Evolutionary conservation across 2,329 filamentous ascomycete species (phyloP).

Genomic region (Fusarium drepaniforme): DNA sequence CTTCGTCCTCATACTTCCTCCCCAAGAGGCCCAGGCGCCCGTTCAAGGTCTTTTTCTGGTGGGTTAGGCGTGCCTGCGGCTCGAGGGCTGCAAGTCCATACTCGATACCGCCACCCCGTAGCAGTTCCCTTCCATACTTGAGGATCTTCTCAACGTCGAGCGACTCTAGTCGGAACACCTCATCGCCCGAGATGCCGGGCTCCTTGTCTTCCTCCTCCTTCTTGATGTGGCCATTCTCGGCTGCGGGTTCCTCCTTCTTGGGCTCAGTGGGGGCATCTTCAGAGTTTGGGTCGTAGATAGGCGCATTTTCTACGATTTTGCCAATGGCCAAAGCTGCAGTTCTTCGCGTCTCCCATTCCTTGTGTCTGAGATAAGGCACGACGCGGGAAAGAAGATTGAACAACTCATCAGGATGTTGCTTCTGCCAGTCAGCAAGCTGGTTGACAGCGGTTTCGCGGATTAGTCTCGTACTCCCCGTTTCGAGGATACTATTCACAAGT

Average conservation of each 20-base stretch:
- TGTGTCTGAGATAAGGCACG: slow-evolving; percentile 94
- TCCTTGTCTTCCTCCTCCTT: slow-evolving; percentile 70
- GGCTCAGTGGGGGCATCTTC: slow-evolving; percentile 67
- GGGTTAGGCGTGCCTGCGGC: slow-evolving; percentile 81
- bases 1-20: slow-evolving; percentile 86
- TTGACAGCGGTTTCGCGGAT: slow-evolving; percentile 98
- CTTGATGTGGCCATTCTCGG: slow-evolving; percentile 63
- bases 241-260: slow-evolving; percentile 53
- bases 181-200: slow-evolving; percentile 60
- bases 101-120: slow-evolving; percentile 89
- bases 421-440: slow-evolving; percentile 97
- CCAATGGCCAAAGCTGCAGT: slow-evolving; percentile 95
- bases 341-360: slow-evolving; percentile 96
- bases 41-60: slow-evolving; percentile 90
- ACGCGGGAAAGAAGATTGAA: slow-evolving; percentile 95
- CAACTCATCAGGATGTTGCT: slow-evolving; percentile 95
- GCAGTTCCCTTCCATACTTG: slow-evolving; percentile 83
- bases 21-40: slow-evolving; percentile 87
- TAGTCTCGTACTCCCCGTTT: slow-evolving; percentile 95
- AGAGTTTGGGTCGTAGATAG: slow-evolving; percentile 87
- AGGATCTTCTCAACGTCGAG: slow-evolving; percentile 86
- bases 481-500: slow-evolving; percentile 76
- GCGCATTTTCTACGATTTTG: slow-evolving; percentile 91
- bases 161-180: slow-evolving; percentile 77
- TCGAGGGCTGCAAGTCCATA: slow-evolving; percentile 86